Percentiles rank a stretch among this genome's conserved stretches.
Evolutionary conservation across 805 yeast species (phyloP).

Genomic region (Blastobotrys parvus): DNA sequence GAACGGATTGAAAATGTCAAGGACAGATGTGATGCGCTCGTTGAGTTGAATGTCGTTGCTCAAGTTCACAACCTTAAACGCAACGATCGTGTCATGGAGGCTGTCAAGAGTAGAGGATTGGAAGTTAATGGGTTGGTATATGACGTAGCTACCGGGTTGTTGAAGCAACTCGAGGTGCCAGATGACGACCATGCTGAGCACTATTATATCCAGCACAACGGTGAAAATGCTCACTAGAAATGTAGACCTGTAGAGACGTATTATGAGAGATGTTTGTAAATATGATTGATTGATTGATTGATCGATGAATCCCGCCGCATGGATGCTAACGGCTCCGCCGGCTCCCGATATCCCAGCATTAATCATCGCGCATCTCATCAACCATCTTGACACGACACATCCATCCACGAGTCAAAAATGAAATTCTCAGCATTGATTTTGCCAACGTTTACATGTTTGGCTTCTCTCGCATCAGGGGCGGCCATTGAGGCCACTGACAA

Average conservation of each 20-base stretch:
- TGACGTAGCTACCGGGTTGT: conserved; percentile 69
- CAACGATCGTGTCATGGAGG: conserved; percentile 61
- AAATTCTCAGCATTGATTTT: background rate
- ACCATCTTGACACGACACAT: too few relatives aligned
- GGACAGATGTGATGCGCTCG: conserved; percentile 51
- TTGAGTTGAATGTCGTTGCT: conserved; percentile 65
- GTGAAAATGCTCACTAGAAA: too few relatives aligned
- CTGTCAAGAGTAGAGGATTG: conserved; percentile 51
- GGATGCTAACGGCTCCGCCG: too few relatives aligned
- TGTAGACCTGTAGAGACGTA: too few relatives aligned
- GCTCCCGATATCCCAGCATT: too few relatives aligned
- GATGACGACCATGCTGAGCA: conserved; percentile 17
- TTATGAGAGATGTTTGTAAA: too few relatives aligned
- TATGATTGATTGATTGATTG: too few relatives aligned
- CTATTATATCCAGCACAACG: background rate
- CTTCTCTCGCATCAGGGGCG: conserved; percentile 5
- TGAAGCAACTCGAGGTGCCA: conserved; percentile 39
- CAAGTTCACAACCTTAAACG: conserved; percentile 58
- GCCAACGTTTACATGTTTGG: background rate
- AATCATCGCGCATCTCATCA: too few relatives aligned
- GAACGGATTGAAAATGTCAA: conserved; percentile 42
- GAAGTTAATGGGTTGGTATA: conserved; percentile 79
- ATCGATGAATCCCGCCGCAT: too few relatives aligned
- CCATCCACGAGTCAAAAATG: too few relatives aligned
- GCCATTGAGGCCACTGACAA: conserved; percentile 33